These are phyloP conservation scores for Ogataea methylovora DNA, from an alignment of 805 yeast species.

Conservation along the genomic window DNA sequence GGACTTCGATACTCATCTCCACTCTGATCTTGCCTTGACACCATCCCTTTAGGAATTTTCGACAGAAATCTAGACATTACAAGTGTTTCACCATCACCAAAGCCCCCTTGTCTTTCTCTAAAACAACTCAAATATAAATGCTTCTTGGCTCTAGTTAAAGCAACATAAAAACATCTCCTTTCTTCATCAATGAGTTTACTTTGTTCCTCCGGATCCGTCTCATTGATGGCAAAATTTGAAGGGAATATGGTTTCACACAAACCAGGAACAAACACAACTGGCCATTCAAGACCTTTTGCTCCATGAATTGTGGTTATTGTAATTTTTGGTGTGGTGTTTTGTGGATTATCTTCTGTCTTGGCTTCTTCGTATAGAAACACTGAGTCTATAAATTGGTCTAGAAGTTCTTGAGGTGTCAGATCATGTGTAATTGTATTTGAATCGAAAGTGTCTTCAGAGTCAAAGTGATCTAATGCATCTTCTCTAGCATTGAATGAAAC, in stretches of 20 bases:
- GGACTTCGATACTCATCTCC: no score
- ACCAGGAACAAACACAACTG: slow-evolving; percentile 78
- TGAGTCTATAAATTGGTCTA: slow-evolving; percentile 25
- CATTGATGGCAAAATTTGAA: slow-evolving; percentile 35
- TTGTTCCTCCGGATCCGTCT: slow-evolving; percentile 4
- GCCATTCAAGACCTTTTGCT: slow-evolving; percentile 95
- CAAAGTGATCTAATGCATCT: no score
- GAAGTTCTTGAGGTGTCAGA: no score
- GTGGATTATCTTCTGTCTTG: slow-evolving; percentile 2
- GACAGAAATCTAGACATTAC: neutral
- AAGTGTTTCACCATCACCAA: no score
- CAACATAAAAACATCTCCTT: slow-evolving; percentile 80
- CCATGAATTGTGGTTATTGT: slow-evolving; percentile 79
- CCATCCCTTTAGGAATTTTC: neutral
- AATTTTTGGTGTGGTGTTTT: slow-evolving; percentile 13
- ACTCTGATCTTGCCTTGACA: no score
- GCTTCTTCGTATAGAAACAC: slow-evolving; percentile 22
- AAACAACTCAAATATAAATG: neutral
- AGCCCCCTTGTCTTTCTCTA: no score
- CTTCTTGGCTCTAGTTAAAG: slow-evolving; percentile 74
- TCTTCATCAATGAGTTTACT: slow-evolving; percentile 55
- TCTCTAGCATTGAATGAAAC: no score
- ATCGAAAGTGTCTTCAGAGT: no score
- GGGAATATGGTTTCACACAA: slow-evolving; percentile 63
- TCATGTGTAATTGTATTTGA: neutral